Evolutionary conservation across 805 yeast genomes (phyloP), one percentile per base, ranked within the genome.

Genomic region (Metschnikowia drakensbergensis): DNA sequence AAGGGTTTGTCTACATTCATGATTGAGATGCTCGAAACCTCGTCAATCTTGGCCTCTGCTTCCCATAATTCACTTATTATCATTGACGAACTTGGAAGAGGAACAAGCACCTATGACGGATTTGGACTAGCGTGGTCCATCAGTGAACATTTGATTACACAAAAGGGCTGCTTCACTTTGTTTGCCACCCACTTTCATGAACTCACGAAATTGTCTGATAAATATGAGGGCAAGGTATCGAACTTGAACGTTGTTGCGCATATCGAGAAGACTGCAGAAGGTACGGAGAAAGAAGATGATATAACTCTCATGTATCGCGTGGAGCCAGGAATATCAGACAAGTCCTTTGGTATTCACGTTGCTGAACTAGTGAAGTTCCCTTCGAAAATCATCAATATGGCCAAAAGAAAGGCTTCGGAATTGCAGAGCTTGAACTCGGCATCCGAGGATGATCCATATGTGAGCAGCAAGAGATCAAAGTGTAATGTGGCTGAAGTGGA

Each of bases 161-260:
- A 84, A 44, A 77, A 87, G 45, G 75, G 78, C 44, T 84, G 97
- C 54, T 89, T 90, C 66, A 82, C 96, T 0, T 62, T 94, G 48
- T 94, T 94, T 75, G 98, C 99, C 0, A 94, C 99, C 0, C 99
- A 94, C 73, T 94, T 94, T 76, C 98, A 94, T 66, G 99, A 94
- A 65, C 75, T 94, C 51, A 94, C 98, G 1, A 84, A 84, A 31
- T 71, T 94, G 44, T 75, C 95, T 0, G 83, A 82, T 17, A 76
- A 76, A 54, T 69, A 81, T 37, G 63, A 74, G 9, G 57, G 61
- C 10, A 79, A 82, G 3, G 96, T 92, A 1, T 76, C 79, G 44
- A 94, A 94, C 65, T 70, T 89, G 58, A 97, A 94, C 59, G 99
- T 94, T 40, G 94, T 88, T 8, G 98, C 98, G 0, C 96, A 89